Evolutionary conservation across 148 eudicot species (phyloP).

Genomic region (Chenopodium suecicum): DNA sequence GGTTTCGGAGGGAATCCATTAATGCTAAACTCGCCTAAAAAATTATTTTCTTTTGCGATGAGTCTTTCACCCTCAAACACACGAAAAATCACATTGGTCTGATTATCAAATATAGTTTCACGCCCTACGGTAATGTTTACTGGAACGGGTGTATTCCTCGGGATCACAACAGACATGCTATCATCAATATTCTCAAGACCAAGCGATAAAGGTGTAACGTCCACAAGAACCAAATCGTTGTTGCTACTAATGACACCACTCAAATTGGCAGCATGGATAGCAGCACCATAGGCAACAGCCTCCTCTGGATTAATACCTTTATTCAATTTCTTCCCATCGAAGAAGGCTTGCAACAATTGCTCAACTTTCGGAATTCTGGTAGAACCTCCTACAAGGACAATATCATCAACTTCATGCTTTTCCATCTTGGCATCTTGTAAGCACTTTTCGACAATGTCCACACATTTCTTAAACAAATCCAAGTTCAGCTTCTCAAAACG

Average conservation of each 20-base stretch:
- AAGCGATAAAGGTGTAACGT: constrained; percentile 19
- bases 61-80: constrained; percentile 29
- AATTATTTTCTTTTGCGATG: constrained; percentile 19
- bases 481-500: constrained; percentile 19
- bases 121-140: neutral
- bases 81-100: neutral
- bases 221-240: neutral
- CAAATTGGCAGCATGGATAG: constrained; percentile 24
- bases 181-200: neutral
- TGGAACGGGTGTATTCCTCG: constrained; percentile 21
- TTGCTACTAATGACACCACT: neutral
- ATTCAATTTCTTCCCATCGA: constrained; percentile 7
- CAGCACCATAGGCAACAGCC: constrained; percentile 30
- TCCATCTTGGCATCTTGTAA: constrained; percentile 2
- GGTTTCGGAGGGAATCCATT: constrained; percentile 17
- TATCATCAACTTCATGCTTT: constrained; percentile 3
- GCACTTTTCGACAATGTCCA: constrained; percentile 1
- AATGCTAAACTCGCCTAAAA: constrained; percentile 3
- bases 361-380: constrained; percentile 23
- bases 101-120: neutral
- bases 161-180: neutral
- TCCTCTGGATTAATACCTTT: constrained; percentile 18
- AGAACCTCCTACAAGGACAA: constrained; percentile 26
- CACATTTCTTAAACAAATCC: constrained; percentile 15
- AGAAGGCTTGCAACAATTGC: constrained; percentile 9